Base-by-base conservation (phyloP, 306 rosid species). In the Malus domestica region DNA sequence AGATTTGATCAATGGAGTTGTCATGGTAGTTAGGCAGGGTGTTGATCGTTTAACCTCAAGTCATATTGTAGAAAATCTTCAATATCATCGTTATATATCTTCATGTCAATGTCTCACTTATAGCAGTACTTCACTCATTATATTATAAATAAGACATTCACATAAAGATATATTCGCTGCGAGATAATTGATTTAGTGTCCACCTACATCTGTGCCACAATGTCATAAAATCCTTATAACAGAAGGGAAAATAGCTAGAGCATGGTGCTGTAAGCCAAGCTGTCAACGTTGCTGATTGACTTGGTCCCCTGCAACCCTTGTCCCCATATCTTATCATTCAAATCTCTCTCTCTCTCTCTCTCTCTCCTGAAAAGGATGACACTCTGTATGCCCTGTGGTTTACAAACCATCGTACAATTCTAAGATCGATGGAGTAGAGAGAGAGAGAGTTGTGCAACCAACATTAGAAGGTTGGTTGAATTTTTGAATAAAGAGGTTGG, bases 331-430 rank as follows among this genome's bases (percentile, higher is more conserved):
- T 29, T 70, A 45, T 62, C 65, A 27, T 58, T 66, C 51, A 71
- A 76, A 55, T 78, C 59, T 85, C 71, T 62, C 69, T 60, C 59
- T 68, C 65, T 68, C 77, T 8, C 79, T 18, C 73, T 19, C 54
- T n/a, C 58, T 52, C 23, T 22, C 18, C 32, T 10, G 44, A 69
- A 46, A 70, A 77, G 71, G 82, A 83, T 80, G 75, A 81, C 51
- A 10, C 78, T 46, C 6, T 11, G 10, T 70, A 77, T 79, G 77
- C 81, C 83, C 44, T 86, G 91, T 86, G 94, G 94, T 80, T 75
- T 38, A 76, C 55, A 86, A 33, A 27, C 68, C 3, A 0, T 68
- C 82, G 82, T 85, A 85, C 88, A 42, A 52, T 76, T 30, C 64
- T 66, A 62, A 11, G 10, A 38, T 49, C 55, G 55, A 14, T 14